Evolutionary conservation across 2,329 filamentous ascomycete species (phyloP), one percentile per base, ranked within the genome.

Genomic region (Corinectria fuckeliana): DNA sequence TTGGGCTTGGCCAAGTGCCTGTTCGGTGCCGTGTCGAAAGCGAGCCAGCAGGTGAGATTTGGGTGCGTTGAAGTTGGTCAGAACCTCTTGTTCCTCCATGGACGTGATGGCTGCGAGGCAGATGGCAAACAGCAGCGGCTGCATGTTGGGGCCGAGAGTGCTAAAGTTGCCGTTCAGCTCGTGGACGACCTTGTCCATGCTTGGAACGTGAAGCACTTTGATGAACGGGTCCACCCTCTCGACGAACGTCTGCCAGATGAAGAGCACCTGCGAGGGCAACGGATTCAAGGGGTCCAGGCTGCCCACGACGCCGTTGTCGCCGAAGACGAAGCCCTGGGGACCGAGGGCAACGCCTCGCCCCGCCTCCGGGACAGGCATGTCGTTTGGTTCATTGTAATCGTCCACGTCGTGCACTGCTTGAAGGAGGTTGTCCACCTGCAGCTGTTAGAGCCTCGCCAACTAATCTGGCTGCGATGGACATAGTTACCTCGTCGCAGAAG

Each of bases 221-320:
- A 75, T 65, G 49, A 75, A 73, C 0, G 71, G 69, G 23, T 75
- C 71, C 5, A 74, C 68, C 39, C 64, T 73, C 16, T 72, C 61
- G 4, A 71, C 57, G 26, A 68, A 75, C n/a, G 59, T 55, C 9
- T 70, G 61, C 72, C 72, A 74, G 16, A 74, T 64, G 38, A 71
- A 73, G 11, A 63, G 53, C 57, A 73, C 65, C 9, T 74, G 71
- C 9, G 69, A 68, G 6, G 70, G 68, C 30, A 72, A 57, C 0
- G 70, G 70, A 7, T 65, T 65, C n/a, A 72, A 50, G 0, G 57
- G 56, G 13, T 65, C 64, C 2, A 64, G 48, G 18, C 42, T 62
- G 2, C 42, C 59, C 3, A 55, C 47, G 6, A 50, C 56, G 2
- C 54, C 32, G 5, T 58, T 52, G 14, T 51, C 62, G 7, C 62